Base-by-base conservation (phyloP, 306 rosid species). In the Glycine tomentella region DNA sequence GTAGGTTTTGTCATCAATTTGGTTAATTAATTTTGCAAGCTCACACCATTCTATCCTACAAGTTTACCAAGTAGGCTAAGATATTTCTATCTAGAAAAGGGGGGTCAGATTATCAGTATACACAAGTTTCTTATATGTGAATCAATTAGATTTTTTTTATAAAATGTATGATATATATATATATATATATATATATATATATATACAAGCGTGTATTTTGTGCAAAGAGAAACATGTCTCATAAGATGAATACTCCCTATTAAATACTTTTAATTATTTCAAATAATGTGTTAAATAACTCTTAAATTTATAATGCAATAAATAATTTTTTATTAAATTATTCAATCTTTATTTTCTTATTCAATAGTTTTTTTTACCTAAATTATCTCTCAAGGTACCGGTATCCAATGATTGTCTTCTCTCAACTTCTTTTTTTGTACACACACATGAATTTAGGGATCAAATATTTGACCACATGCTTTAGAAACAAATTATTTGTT, bases 11-110 rank as follows among this genome's bases (percentile, higher is more conserved):
- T 7, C 20, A 78, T 75, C 25, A 44, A 65, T 56, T 11, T 16
- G 51, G 49, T 65, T 79, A 38, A 63, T 17, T 46, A 55, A 78
- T 3, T 50, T 51, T 74, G 61, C 45, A 80, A 77, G 82, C 68
- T 49, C 68, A 20, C 42, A 55, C 49, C 69, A 42, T 48, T 61
- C 51, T 56, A 20, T 20, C 83, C 20, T 63, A 80, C 64, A 45
- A 57, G 6, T 56, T 8, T 45, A 56, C 66, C 45, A 38, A 42
- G 16, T 42, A 40, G 10, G 65, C 74, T 4, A 10, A 72, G 12
- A 50, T 40, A 50, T 42, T 51, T 81, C 52, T 14, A 52, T 15
- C 74, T 44, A 6, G 55, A 44, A 42, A 63, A 64, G 11, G 71
- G 71, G 25, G 14, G 1, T 38, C 44, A 42, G 7, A 42, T 6